Base-by-base conservation (phyloP, 306 rosid species). In the Dryas drummondii region DNA sequence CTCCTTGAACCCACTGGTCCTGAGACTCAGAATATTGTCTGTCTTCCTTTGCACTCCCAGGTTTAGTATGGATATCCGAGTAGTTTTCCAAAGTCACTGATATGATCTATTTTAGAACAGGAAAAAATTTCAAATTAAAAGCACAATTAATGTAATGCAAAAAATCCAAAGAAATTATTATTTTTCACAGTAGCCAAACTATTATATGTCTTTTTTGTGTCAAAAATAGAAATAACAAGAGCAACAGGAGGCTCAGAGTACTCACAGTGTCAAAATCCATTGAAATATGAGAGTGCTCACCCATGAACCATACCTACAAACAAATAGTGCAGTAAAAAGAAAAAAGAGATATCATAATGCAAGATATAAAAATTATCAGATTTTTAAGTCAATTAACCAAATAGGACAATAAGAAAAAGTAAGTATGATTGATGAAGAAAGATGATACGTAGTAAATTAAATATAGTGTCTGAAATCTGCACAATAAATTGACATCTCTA, bases 251-350 rank as follows among this genome's bases (percentile, higher is more conserved):
- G 80, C 53, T 79, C 80, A 68, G 62, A 75, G 70, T 47, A 81
- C 97, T 90, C 88, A 91, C 97, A 53, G 85, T 80, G 80, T 94
- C 97, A 58, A 92, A 87, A 79, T 90, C 92, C 98, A 91, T 84
- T 44, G 93, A 88, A 74, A 88, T 88, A 78, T 94, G 97, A 63
- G 97, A 92, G 51, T 94, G 97, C 85, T 91, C 96, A 40, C 97
- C 92, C 98, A 94, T 94, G 92, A 94, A 94, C 74, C 66, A 80
- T 73, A 94, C 91, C 98, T 94, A 60, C 59, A 72, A 77, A 83
- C 72, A 61, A 68, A 76, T 76, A 53, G 74, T 54, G 12, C 32
- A 46, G 67, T 53, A 5, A 56, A 45, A 71, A 59, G 72, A 78
- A 58, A 79, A 70, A 67, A 69, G 55, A 65, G 47, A 76, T 79